Evolutionary conservation across 345 rosid species (phyloP).

Genomic region (Erucastrum elatum): DNA sequence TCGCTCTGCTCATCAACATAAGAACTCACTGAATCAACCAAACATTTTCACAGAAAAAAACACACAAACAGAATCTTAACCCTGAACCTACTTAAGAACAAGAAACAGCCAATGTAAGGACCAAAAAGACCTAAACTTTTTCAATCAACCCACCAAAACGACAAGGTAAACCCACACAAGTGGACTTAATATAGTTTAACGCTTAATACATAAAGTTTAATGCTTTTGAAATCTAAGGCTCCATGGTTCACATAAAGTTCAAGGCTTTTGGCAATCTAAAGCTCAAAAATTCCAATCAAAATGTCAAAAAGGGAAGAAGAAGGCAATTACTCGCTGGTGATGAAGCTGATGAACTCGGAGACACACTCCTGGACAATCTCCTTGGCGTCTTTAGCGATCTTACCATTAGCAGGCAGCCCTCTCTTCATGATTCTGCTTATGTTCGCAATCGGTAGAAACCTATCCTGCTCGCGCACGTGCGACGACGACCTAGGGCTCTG

Average conservation of each 20-base stretch:
- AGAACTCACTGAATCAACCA: neutral
- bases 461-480: conserved; percentile 83
- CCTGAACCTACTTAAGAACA: neutral
- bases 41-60: neutral
- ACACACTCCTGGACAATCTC: conserved; percentile 97
- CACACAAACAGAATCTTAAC: neutral
- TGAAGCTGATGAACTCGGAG: conserved; percentile 92
- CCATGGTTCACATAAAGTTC: too few species aligned
- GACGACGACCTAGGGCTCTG: conserved; percentile 74
- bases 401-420: conserved; percentile 88
- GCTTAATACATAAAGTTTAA: too few species aligned
- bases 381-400: conserved; percentile 96
- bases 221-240: too few species aligned
- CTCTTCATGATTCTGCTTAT: conserved; percentile 94
- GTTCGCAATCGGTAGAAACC: conserved; percentile 92
- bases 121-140: neutral
- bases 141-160: too few species aligned
- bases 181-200: too few species aligned
- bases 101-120: neutral
- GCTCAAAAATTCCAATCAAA: too few species aligned
- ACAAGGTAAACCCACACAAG: too few species aligned
- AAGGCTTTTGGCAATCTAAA: too few species aligned
- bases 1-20: conserved; percentile 57
- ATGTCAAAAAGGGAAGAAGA: neutral
- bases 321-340: conserved; percentile 82